Base-by-base conservation (phyloP, 495 filamentous ascomycete species). In the Venustampulla echinocandica region DNA sequence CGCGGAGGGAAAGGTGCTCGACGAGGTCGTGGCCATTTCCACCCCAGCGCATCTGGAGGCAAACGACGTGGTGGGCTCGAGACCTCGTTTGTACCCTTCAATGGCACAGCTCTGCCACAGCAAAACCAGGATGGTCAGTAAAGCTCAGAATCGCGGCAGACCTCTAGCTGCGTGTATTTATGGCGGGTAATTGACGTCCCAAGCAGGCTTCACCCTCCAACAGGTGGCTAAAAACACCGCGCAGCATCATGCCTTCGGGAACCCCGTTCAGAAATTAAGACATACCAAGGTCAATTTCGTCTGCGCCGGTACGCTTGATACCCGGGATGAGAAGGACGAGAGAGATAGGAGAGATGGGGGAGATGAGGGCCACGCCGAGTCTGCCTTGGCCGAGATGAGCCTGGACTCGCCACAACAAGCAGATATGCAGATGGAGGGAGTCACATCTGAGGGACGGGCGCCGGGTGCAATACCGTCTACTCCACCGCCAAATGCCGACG, bases 141-240 rank as follows among this genome's bases (percentile, higher is more conserved):
- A 28, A 19, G 13, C 20, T 25, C 9, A 14, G 7, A 43, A 10
- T 43, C 20, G 19, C 37, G 13, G 4, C 14, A 40, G 4, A 5
- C 13, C 19, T 20, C 20, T 4, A 4, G 17, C n/a, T n/a, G n/a
- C n/a, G n/a, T n/a, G n/a, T n/a, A n/a, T n/a, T n/a, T n/a, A n/a
- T 9, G 22, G 20, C 19, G 10, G 38, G 10, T 20, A 27, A 5
- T 32, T 23, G 22, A 44, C 41, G 35, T 20, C 17, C 4, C n/a
- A 27, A 19, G 2, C 17, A 57, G 57, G 47, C 1, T 52, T 54
- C 22, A 54, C 57, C n/a, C 28, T 93, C 66, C 69, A 71, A 41
- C 80, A 92, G 44, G 87, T 87, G 65, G 88, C 85, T 47, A 77
- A 76, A 38, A 83, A 87, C 52, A 90, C 86, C 15, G 77, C 78